Conservation (phyloP, 306 rosid genomes). For the Vigna unguiculata region DNA sequence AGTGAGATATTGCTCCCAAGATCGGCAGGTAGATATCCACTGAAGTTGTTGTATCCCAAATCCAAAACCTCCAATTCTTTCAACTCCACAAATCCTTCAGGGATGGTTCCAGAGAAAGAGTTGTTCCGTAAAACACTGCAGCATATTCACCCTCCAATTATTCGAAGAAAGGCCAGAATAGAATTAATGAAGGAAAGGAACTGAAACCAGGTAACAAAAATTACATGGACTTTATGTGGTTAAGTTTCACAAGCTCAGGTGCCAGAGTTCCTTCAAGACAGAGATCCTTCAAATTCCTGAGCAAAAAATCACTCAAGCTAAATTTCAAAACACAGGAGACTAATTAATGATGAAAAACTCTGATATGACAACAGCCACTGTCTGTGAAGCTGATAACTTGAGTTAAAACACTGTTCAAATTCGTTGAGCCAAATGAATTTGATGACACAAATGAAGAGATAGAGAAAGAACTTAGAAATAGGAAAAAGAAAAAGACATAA, state of each 20-base stretch:
- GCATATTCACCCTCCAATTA: conserved; percentile 18
- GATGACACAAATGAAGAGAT: neutral
- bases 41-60: conserved; percentile 83
- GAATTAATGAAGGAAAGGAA: conserved; percentile 1
- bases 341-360: no score
- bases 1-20: conserved; percentile 69
- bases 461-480: neutral
- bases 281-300: conserved; percentile 82
- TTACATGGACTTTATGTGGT: conserved; percentile 80
- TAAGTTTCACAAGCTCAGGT: conserved; percentile 67
- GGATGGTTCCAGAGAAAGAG: conserved; percentile 72
- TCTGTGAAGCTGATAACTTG: neutral
- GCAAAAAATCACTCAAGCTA: neutral
- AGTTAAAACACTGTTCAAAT: neutral
- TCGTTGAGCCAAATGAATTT: neutral
- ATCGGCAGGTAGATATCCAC: conserved; percentile 63
- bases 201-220: conserved; percentile 38
- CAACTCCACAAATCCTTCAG: conserved; percentile 62
- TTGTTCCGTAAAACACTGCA: conserved; percentile 87
- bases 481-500: neutral
- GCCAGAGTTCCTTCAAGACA: conserved; percentile 83
- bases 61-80: conserved; percentile 85
- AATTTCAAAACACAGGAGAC: neutral
- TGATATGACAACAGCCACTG: no score
- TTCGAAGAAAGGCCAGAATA: neutral